Evolutionary conservation across 129 eudicot genomes (phyloP), one percentile per base, ranked within the genome.

Genomic region (Heracleum sosnowskyi): DNA sequence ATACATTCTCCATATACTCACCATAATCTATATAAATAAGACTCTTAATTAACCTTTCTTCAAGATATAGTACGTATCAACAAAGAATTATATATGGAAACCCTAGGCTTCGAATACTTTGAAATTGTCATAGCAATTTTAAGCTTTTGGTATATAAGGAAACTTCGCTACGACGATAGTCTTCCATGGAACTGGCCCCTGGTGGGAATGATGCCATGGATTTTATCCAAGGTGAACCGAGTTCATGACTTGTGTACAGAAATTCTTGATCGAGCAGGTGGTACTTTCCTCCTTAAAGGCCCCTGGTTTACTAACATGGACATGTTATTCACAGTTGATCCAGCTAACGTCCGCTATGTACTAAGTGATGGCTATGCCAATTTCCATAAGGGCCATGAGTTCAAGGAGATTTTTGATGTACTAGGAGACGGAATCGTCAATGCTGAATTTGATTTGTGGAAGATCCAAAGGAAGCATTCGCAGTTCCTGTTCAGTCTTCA

Each of bases 401-500:
- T 91, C 81, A 83, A 68, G 57, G 84, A 85, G 55, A 89, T 89
- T 0, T 89, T 93, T 42, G 92, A 93, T 15, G 84, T 89, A 41
- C 66, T 91, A 33, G 98, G 98, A 63, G 95, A 89, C 8, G 95
- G 91, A 74, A 89, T 93, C 57, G 89, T 93, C 88, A 93, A 93
- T 73, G 79, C 98, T 0, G 98, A 90, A 64, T 10, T 49, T 1
- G 90, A 89, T 4, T 57, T 81, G 45, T 93, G 98, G 98, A 82
- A 81, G 75, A 28, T 16, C 2, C 92, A 90, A 64, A 83, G 96
- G 37, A 93, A 81, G 76, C 11, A 81, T 8, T 83, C 93, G 35
- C 82, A 81, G 44, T 83, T 85, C 13, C 49, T 90, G 79, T 84
- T 93, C 29, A 85, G 47, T 62, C 90, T 87, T 73, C 85, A 49